Percentiles rank a stretch among this genome's conserved stretches.
Evolutionary conservation across 306 rosid genomes (phyloP).

Genomic region (Echinosophora koreensis): DNA sequence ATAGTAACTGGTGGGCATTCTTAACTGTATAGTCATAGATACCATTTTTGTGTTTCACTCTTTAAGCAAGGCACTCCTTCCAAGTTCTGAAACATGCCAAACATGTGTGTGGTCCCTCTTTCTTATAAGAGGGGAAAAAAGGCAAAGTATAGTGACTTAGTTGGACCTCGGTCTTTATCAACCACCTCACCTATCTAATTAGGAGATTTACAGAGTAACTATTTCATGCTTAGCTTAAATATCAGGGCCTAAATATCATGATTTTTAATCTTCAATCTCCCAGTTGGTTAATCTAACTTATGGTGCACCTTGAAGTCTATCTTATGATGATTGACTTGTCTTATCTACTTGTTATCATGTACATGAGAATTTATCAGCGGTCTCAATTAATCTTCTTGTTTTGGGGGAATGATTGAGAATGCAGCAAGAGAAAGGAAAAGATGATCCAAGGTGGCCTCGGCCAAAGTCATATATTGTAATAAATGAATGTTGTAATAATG

Average conservation of each 20-base stretch:
- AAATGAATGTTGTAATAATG: slow-evolving; percentile 35
- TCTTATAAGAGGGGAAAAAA: no score
- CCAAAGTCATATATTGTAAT: slow-evolving; percentile 68
- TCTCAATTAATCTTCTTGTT: slow-evolving; percentile 7
- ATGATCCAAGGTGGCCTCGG: slow-evolving; percentile 83
- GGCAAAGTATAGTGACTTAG: no score
- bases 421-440: slow-evolving; percentile 62
- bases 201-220: slow-evolving; percentile 17
- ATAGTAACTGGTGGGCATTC: no score
- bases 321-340: background rate
- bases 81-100: no score
- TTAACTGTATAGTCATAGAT: no score
- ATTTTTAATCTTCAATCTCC: background rate
- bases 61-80: no score
- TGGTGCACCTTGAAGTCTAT: background rate
- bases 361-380: background rate
- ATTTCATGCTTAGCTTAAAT: background rate
- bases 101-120: no score
- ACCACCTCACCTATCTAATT: no score
- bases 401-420: slow-evolving; percentile 46
- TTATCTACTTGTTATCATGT: background rate
- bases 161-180: no score
- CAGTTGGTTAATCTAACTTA: slow-evolving; percentile 11
- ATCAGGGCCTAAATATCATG: no score
- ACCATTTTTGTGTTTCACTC: no score